phyloP scores from a whole-genome alignment of 495 filamentous ascomycete species.

The Podospora sp. region DNA sequence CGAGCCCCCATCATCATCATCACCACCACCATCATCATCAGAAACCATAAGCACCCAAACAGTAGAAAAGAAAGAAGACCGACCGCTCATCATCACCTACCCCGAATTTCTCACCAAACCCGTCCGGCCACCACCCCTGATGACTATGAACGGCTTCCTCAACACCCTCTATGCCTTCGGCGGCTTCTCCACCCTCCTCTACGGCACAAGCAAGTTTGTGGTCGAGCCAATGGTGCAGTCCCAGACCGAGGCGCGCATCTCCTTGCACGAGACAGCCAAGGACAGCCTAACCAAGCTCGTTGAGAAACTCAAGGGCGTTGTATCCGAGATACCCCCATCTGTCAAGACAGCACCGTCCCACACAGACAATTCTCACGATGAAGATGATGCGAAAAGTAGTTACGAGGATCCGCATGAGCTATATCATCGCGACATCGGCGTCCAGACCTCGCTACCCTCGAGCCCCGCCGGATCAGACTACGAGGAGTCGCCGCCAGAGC shows the following conservation, averaged over 20 bases:
- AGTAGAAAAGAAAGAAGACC: constrained; percentile 43
- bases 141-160: constrained; percentile 73
- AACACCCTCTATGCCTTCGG: constrained; percentile 77
- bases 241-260: constrained; percentile 77
- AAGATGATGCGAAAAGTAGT: constrained; percentile 43
- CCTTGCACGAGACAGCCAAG: constrained; percentile 68
- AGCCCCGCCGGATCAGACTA: constrained; percentile 23
- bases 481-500: constrained; percentile 11
- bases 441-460: constrained; percentile 72
- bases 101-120: constrained; percentile 88
- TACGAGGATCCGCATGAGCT: constrained; percentile 75
- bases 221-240: constrained; percentile 79
- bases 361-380: constrained; percentile 20
- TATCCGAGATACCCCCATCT: constrained; percentile 57
- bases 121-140: constrained; percentile 61
- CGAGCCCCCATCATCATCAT: constrained; percentile 1
- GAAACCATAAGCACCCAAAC: constrained; percentile 20
- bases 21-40: background rate
- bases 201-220: constrained; percentile 79
- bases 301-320: constrained; percentile 67
- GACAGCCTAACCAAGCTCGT: constrained; percentile 70
- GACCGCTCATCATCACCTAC: constrained; percentile 93
- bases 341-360: background rate
- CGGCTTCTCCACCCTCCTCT: constrained; percentile 69
- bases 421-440: constrained; percentile 86